These are phyloP conservation scores for Paecilomyces fulvus DNA, from an alignment of 2,329 filamentous ascomycete genomes.

Conservation along the genomic window DNA sequence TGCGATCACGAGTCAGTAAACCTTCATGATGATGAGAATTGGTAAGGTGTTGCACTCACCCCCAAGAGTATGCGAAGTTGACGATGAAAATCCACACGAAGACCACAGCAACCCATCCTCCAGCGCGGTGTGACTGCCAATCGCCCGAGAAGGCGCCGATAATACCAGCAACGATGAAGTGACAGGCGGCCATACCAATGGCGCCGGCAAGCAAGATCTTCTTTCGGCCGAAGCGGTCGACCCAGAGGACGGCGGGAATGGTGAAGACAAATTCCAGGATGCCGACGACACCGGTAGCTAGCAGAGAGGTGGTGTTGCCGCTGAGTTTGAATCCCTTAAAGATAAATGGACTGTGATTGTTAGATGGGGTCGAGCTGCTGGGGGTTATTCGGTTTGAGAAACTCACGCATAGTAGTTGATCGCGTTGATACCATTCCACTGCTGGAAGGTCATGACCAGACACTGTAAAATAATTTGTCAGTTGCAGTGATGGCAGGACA, in stretches of 20 bases:
- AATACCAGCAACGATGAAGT: constrained; percentile 64
- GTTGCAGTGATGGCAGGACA: not conserved
- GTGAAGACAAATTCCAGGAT: constrained; percentile 33
- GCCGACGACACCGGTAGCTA: constrained; percentile 33
- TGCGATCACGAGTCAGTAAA: constrained; percentile 1
- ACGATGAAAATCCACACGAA: constrained; percentile 62
- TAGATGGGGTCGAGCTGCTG: not conserved
- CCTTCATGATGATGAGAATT: not conserved
- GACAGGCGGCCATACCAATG: constrained; percentile 61
- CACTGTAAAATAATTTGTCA: constrained; percentile 27
- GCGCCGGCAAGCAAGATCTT: constrained; percentile 43
- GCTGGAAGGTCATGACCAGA: constrained; percentile 33
- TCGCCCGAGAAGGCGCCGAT: constrained; percentile 54
- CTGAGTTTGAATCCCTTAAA: constrained; percentile 27
- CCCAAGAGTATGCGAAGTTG: constrained; percentile 67
- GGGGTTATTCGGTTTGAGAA: too few relatives aligned
- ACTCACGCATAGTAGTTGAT: constrained; percentile 34
- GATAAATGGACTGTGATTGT: constrained; percentile 17
- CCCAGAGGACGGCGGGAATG: constrained; percentile 33
- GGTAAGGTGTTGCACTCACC: constrained; percentile 8
- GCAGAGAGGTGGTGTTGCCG: constrained; percentile 28
- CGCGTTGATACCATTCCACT: constrained; percentile 44
- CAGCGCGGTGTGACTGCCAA: constrained; percentile 50
- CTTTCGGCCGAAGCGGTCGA: constrained; percentile 34
- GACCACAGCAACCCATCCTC: constrained; percentile 60